Percentiles rank a stretch among this genome's conserved stretches.
phyloP scores from a whole-genome alignment of 495 filamentous ascomycete genomes.

The Talaromyces wortmannii region DNA sequence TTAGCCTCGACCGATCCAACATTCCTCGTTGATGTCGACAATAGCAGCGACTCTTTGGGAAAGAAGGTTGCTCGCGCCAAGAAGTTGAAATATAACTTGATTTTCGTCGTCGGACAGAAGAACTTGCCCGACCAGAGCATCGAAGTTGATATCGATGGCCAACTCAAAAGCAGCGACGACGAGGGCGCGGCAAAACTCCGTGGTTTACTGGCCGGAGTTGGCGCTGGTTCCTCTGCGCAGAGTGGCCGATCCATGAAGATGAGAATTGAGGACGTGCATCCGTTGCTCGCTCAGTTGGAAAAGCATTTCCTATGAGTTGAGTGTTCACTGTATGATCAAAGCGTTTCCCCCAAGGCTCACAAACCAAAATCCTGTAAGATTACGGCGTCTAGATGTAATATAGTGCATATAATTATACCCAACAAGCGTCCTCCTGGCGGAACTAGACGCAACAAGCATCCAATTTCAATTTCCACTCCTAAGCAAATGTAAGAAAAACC shows the following conservation, averaged over 20 bases:
- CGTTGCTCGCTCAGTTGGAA: constrained; percentile 32
- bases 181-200: constrained; percentile 19
- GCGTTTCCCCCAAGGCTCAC: too few relatives aligned
- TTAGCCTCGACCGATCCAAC: constrained; percentile 37
- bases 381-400: too few relatives aligned
- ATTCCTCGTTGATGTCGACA: constrained; percentile 68
- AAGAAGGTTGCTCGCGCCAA: constrained; percentile 71
- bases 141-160: constrained; percentile 38
- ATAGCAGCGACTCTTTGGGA: constrained; percentile 48
- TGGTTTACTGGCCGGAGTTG: constrained; percentile 15
- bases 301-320: constrained; percentile 18
- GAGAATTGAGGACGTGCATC: constrained; percentile 29
- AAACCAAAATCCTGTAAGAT: too few relatives aligned
- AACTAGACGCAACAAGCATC: too few relatives aligned
- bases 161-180: constrained; percentile 36
- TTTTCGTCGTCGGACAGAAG: constrained; percentile 64
- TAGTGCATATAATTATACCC: too few relatives aligned
- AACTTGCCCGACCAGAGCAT: constrained; percentile 38
- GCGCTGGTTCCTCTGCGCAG: constrained; percentile 23
- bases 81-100: constrained; percentile 63
- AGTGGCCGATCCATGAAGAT: constrained; percentile 33
- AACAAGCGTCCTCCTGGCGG: too few relatives aligned
- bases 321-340: too few relatives aligned
- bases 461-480: too few relatives aligned
- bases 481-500: too few relatives aligned